Evolutionary conservation across 1,284 basidiomycete species (phyloP).

Genomic region (Cryptococcus sp.): DNA sequence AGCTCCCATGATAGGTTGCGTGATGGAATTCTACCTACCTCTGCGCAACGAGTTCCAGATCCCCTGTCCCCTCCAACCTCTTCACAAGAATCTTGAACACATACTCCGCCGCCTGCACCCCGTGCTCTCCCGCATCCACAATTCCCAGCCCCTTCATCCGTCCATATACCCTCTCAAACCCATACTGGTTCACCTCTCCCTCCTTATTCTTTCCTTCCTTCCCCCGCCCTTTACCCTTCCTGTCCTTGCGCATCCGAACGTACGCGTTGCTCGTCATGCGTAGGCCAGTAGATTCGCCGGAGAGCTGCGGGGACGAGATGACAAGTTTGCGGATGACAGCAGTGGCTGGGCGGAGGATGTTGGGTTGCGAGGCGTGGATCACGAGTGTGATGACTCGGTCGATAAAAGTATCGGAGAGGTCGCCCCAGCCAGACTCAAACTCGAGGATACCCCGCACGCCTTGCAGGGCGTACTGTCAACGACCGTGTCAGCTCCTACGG

Average conservation of each 20-base stretch:
- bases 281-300: constrained; percentile 5
- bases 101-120: constrained; percentile 21
- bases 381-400: constrained; percentile 69
- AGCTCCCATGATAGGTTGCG: not conserved
- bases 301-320: constrained; percentile 30
- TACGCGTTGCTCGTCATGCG: constrained; percentile 12
- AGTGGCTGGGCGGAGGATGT: constrained; percentile 95
- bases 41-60: constrained; percentile 77
- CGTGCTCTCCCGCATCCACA: constrained; percentile 52
- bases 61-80: constrained; percentile 67
- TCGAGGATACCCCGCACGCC: constrained; percentile 40
- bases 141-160: constrained; percentile 66
- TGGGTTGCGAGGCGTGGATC: constrained; percentile 70
- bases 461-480: constrained; percentile 38
- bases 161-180: constrained; percentile 75
- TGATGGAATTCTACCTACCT: constrained; percentile 56
- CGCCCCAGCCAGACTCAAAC: constrained; percentile 40
- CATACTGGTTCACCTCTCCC: constrained; percentile 56
- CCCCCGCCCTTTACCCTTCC: constrained; percentile 24
- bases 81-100: constrained; percentile 59
- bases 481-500: not conserved
- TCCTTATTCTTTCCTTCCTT: constrained; percentile 22
- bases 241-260: constrained; percentile 15
- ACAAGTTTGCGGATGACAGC: constrained; percentile 45
- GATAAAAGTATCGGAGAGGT: constrained; percentile 33